Evolutionary conservation across 139 green algal species (phyloP).

Genomic region (Micractinium sp.): DNA sequence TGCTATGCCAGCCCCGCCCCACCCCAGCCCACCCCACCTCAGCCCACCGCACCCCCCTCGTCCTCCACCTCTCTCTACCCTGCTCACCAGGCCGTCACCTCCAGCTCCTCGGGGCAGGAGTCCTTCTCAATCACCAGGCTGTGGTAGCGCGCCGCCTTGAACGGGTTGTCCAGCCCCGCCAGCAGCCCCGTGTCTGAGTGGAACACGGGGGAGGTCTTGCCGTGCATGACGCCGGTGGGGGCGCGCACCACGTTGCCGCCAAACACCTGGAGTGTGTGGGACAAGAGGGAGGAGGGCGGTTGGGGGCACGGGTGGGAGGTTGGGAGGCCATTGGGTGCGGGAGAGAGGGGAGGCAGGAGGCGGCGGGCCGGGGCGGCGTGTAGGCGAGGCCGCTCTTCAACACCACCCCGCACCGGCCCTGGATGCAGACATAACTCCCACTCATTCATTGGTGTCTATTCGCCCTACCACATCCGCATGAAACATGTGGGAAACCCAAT

Average conservation of each 20-base stretch:
- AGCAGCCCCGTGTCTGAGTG: slow-evolving; percentile 87
- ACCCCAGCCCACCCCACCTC: no score
- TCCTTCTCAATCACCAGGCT: slow-evolving; percentile 94
- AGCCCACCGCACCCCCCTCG: no score
- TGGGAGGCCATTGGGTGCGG: not conserved
- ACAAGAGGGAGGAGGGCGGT: not conserved
- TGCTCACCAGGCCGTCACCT: slow-evolving; percentile 88
- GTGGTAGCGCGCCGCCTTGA: slow-evolving; percentile 90
- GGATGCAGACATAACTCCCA: no score
- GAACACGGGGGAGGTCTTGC: slow-evolving; percentile 92
- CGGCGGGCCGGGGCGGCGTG: no score
- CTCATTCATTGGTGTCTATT: no score
- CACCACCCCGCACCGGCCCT: no score
- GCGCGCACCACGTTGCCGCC: slow-evolving; percentile 85
- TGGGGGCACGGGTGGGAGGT: not conserved
- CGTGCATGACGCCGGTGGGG: slow-evolving; percentile 96
- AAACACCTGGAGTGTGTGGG: slow-evolving; percentile 59
- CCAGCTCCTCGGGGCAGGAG: slow-evolving; percentile 88
- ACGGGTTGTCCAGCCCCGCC: slow-evolving; percentile 79
- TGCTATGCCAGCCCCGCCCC: no score
- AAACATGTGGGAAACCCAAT: no score
- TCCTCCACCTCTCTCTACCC: no score
- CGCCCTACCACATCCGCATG: no score
- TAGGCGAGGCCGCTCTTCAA: no score
- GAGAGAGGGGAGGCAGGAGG: not conserved